Evolutionary conservation across 1,284 basidiomycete genomes (phyloP).

Genomic region (Ustilago xerochloae): DNA sequence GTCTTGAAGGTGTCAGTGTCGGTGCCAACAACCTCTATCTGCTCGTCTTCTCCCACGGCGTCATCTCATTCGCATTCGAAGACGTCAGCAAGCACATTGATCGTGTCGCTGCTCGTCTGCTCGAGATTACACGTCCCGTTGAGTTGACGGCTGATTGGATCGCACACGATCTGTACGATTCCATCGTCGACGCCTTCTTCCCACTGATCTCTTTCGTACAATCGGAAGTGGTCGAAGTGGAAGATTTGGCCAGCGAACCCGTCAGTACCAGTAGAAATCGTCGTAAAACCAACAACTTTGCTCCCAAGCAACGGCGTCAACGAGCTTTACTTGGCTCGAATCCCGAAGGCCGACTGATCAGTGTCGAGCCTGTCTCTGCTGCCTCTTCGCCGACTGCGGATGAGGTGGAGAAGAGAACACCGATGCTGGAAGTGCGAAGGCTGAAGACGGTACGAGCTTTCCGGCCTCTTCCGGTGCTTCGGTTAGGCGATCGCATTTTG

Average conservation of each 20-base stretch:
- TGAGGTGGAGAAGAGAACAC: slow-evolving; percentile 40
- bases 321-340: slow-evolving; percentile 37
- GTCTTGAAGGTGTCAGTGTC: slow-evolving; percentile 74
- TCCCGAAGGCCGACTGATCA: slow-evolving; percentile 45
- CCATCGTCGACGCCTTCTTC: slow-evolving; percentile 93
- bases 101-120: slow-evolving; percentile 78
- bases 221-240: slow-evolving; percentile 73
- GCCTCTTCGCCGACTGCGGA: slow-evolving; percentile 5
- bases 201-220: slow-evolving; percentile 86
- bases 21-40: slow-evolving; percentile 88
- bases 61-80: slow-evolving; percentile 91
- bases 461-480: slow-evolving; percentile 21
- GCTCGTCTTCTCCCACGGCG: slow-evolving; percentile 87
- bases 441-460: slow-evolving; percentile 43
- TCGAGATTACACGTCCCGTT: slow-evolving; percentile 66
- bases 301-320: slow-evolving; percentile 49
- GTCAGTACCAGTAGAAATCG: neutral
- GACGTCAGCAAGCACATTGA: slow-evolving; percentile 88
- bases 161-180: slow-evolving; percentile 90
- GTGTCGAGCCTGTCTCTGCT: slow-evolving; percentile 37
- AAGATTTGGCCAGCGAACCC: slow-evolving; percentile 40
- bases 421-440: slow-evolving; percentile 47
- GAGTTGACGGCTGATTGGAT: slow-evolving; percentile 77
- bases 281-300: slow-evolving; percentile 40
- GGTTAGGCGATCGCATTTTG: slow-evolving; percentile 10